phyloP scores from a whole-genome alignment of 306 rosid species.

The Rubus parviflorus region DNA sequence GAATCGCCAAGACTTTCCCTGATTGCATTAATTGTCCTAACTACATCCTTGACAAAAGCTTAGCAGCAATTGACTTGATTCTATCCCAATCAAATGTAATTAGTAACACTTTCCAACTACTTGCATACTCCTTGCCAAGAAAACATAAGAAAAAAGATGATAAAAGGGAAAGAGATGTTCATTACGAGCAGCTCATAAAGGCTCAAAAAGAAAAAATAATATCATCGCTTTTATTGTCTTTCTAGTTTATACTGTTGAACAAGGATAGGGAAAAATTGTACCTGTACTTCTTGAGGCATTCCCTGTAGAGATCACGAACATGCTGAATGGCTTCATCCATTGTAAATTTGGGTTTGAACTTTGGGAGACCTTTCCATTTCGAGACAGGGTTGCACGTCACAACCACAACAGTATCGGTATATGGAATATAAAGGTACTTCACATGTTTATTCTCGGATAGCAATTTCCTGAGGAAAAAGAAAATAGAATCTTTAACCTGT shows the following conservation, averaged over 20 bases:
- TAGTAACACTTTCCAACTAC: neutral
- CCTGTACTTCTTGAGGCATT: constrained; percentile 70
- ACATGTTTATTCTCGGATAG: constrained; percentile 88
- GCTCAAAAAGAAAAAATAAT: neutral
- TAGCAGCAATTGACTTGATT: neutral
- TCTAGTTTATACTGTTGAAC: neutral
- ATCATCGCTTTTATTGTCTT: neutral
- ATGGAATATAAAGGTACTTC: constrained; percentile 84
- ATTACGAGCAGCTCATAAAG: neutral
- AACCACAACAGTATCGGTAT: constrained; percentile 74
- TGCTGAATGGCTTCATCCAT: constrained; percentile 79
- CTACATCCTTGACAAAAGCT: neutral
- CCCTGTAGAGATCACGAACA: constrained; percentile 69
- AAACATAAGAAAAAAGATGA: neutral
- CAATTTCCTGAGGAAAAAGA: constrained; percentile 48
- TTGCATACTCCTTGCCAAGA: neutral
- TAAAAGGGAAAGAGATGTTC: neutral
- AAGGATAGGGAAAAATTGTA: constrained; percentile 27
- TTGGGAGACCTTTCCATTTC: constrained; percentile 87
- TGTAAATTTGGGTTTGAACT: constrained; percentile 77
- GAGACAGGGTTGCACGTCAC: constrained; percentile 94
- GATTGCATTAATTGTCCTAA: neutral
- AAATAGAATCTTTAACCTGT: neutral
- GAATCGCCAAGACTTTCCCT: neutral
- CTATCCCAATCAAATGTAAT: neutral